These are phyloP conservation scores for Acaromyces ingoldii DNA, from an alignment of 1,284 basidiomycete species.

Conservation along the genomic window DNA sequence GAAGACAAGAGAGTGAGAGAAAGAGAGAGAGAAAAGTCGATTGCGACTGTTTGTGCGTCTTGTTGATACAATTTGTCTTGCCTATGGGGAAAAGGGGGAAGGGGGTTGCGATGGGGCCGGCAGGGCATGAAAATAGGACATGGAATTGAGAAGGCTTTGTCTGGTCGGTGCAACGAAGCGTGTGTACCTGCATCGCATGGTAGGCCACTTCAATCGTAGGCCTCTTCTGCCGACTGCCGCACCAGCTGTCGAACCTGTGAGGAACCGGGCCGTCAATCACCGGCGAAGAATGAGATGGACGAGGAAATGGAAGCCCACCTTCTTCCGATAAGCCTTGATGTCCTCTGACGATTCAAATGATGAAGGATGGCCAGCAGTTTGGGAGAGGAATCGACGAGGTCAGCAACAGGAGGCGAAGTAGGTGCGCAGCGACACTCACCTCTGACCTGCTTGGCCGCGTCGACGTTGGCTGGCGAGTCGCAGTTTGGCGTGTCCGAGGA, in stretches of 20 bases:
- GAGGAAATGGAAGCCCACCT: slow-evolving; percentile 18
- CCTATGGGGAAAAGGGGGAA: neutral
- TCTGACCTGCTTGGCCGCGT: slow-evolving; percentile 60
- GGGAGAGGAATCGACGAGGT: too few species aligned
- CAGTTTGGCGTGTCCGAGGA: slow-evolving; percentile 87
- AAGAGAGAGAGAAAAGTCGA: too few species aligned
- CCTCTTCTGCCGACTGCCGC: slow-evolving; percentile 46
- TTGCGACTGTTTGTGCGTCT: neutral
- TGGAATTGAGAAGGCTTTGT: neutral
- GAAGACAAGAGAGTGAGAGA: too few species aligned
- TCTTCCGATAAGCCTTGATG: slow-evolving; percentile 46
- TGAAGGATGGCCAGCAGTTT: too few species aligned
- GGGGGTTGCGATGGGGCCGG: neutral
- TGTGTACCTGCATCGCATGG: too few species aligned
- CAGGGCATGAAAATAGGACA: neutral
- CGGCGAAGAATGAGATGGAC: neutral
- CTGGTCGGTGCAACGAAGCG: too few species aligned
- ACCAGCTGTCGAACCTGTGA: slow-evolving; percentile 42
- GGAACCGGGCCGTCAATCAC: neutral
- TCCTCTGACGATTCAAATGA: too few species aligned
- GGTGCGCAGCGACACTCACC: slow-evolving; percentile 6
- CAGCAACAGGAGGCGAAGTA: too few species aligned
- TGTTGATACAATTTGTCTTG: neutral
- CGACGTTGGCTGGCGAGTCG: slow-evolving; percentile 94
- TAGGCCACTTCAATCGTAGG: slow-evolving; percentile 3